Percentiles rank a stretch among this genome's conserved stretches.
These are phyloP conservation scores for Pythium dissotocum DNA, from an alignment of 352 stramenopile genomes.

Conservation along the genomic window DNA sequence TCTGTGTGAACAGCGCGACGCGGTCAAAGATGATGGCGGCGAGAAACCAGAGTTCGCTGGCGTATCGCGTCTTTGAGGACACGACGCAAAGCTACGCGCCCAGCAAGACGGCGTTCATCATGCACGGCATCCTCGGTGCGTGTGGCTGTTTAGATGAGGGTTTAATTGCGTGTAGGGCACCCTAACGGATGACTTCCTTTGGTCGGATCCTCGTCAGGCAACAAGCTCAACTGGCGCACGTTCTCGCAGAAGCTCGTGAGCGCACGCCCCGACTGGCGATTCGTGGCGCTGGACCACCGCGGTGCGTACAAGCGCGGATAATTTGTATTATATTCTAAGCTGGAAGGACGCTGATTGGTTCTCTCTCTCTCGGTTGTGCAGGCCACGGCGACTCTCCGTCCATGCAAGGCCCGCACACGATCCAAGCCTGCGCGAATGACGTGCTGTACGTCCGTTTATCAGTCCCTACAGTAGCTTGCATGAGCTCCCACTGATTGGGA, in stretches of 20 bases:
- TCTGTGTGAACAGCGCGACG: not conserved
- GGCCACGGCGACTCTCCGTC: constrained; percentile 76
- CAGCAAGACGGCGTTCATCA: constrained; percentile 73
- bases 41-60: constrained; percentile 52
- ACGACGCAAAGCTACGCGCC: constrained; percentile 29
- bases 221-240: constrained; percentile 85
- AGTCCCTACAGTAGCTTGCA: no score
- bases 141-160: not conserved
- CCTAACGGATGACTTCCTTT: not conserved
- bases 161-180: not conserved
- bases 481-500: not conserved
- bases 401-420: constrained; percentile 56
- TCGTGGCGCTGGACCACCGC: constrained; percentile 66
- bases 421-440: constrained; percentile 68
- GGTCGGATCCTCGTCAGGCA: constrained; percentile 39
- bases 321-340: no score
- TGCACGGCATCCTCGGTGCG: constrained; percentile 83
- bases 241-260: constrained; percentile 60
- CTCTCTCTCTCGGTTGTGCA: constrained; percentile 14
- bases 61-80: constrained; percentile 68
- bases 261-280: constrained; percentile 46
- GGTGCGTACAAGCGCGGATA: constrained; percentile 30
- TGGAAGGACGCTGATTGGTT: not conserved
- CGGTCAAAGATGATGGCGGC: not conserved
- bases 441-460: constrained; percentile 45